Percentiles rank a stretch among this genome's conserved stretches.
These are phyloP conservation scores for Candida labiduridarum DNA, from an alignment of 1,139 yeast species.

Conservation along the genomic window DNA sequence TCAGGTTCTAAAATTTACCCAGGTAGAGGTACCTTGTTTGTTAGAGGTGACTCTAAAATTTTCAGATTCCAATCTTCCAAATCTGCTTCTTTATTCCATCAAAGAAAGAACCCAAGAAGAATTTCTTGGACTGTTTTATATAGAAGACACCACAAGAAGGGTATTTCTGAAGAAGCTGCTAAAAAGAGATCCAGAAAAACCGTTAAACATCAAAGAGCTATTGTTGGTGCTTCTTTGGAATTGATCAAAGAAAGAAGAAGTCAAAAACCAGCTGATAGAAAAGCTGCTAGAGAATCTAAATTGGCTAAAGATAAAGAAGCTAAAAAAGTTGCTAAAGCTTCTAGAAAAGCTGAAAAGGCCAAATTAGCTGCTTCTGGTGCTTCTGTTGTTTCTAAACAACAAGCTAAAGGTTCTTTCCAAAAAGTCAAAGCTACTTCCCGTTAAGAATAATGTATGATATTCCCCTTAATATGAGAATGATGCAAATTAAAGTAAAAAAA, in stretches of 20 bases:
- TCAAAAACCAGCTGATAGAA: constrained; percentile 95
- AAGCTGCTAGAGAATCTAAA: constrained; percentile 95
- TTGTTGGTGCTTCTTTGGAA: constrained; percentile 99
- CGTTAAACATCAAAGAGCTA: constrained; percentile 98
- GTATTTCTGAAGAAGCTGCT: constrained; percentile 96
- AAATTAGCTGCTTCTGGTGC: constrained; percentile 75
- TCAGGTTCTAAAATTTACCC: constrained; percentile 99
- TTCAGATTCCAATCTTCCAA: constrained; percentile 99
- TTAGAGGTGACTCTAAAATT: constrained; percentile 99
- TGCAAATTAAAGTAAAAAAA: not conserved
- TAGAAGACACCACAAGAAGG: constrained; percentile 99
- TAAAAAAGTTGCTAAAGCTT: constrained; percentile 91
- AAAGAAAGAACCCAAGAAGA: constrained; percentile 99
- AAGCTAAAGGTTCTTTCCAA: constrained; percentile 93
- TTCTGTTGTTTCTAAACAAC: constrained; percentile 73
- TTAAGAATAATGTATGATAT: constrained; percentile 44
- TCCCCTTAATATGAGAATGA: constrained; percentile 10
- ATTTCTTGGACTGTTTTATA: constrained; percentile 98
- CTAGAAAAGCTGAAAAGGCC: constrained; percentile 95
- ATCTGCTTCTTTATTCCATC: constrained; percentile 97
- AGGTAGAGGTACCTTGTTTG: constrained; percentile 99
- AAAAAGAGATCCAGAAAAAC: constrained; percentile 98
- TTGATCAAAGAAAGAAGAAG: constrained; percentile 97
- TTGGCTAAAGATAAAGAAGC: constrained; percentile 91
- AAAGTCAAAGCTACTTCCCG: constrained; percentile 96